Evolutionary conservation across 2,329 filamentous ascomycete genomes (phyloP).

Genomic region (Apiospora rasikravindrae): DNA sequence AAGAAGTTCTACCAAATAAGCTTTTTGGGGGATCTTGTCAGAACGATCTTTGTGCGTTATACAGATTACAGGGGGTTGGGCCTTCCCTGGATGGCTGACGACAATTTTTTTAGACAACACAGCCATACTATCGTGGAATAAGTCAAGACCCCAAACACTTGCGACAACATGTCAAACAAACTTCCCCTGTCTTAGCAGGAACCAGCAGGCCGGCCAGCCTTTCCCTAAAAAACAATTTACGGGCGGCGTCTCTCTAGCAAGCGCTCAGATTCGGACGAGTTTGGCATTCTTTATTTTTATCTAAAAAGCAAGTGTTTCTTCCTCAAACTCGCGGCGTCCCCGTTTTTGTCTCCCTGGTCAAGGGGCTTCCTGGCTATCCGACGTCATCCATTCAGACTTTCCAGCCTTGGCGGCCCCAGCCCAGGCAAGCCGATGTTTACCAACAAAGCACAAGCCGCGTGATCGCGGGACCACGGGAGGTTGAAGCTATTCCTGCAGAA

Average conservation of each 20-base stretch:
- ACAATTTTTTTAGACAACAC: not conserved
- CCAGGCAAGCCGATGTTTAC: not conserved
- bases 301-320: constrained; percentile 9
- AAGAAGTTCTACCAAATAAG: constrained; percentile 4
- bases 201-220: not conserved
- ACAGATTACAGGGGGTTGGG: not conserved
- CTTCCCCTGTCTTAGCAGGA: constrained; percentile 10
- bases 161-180: constrained; percentile 7
- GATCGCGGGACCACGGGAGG: not conserved
- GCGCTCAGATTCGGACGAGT: not conserved
- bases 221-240: not conserved
- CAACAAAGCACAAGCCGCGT: not conserved
- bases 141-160: constrained; percentile 2
- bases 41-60: not conserved
- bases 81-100: not conserved
- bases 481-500: not conserved
- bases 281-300: constrained; percentile 12
- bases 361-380: not conserved
- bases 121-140: not conserved
- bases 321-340: constrained; percentile 10
- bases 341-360: constrained; percentile 11
- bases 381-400: constrained; percentile 2
- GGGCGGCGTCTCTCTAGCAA: not conserved
- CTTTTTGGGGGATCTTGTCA: not conserved
- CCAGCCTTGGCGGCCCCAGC: not conserved